Percentiles rank a stretch among this genome's conserved stretches.
These are phyloP conservation scores for Dillenia turbinata DNA, from an alignment of 164 flowering plant genomes.

Conservation along the genomic window DNA sequence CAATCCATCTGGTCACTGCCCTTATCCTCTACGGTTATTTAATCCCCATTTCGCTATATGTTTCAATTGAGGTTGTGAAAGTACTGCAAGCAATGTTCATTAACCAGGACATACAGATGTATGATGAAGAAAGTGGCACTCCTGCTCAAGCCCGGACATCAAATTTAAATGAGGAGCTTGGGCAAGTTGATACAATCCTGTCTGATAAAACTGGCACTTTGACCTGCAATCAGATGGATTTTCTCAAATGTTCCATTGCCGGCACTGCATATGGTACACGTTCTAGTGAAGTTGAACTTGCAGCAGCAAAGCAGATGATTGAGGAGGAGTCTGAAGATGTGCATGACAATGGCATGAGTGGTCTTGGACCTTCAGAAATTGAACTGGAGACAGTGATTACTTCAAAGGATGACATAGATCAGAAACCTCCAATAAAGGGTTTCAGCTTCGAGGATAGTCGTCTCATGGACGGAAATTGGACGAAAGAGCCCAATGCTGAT, in stretches of 20 bases:
- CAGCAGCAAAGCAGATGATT: constrained; percentile 79
- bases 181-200: constrained; percentile 91
- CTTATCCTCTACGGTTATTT: constrained; percentile 83
- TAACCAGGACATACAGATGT: constrained; percentile 77
- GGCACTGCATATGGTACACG: constrained; percentile 77
- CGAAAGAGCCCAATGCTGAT: constrained; percentile 48
- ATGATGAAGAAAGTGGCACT: constrained; percentile 72
- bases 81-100: constrained; percentile 83
- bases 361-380: constrained; percentile 35
- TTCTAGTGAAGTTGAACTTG: constrained; percentile 87
- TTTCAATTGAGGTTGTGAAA: constrained; percentile 90
- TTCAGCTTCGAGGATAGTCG: constrained; percentile 82
- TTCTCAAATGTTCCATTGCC: constrained; percentile 88
- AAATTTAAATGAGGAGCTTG: constrained; percentile 92
- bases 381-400: constrained; percentile 56
- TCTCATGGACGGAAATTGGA: constrained; percentile 78
- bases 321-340: constrained; percentile 7
- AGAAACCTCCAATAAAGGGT: constrained; percentile 53
- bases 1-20: constrained; percentile 77
- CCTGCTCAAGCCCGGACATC: constrained; percentile 85
- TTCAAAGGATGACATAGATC: constrained; percentile 31
- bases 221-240: constrained; percentile 98
- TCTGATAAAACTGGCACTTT: constrained; percentile 96
- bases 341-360: constrained; percentile 11
- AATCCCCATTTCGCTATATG: constrained; percentile 91